Base-by-base conservation (phyloP, 2,329 filamentous ascomycete genomes). In the Beauveria sp. region DNA sequence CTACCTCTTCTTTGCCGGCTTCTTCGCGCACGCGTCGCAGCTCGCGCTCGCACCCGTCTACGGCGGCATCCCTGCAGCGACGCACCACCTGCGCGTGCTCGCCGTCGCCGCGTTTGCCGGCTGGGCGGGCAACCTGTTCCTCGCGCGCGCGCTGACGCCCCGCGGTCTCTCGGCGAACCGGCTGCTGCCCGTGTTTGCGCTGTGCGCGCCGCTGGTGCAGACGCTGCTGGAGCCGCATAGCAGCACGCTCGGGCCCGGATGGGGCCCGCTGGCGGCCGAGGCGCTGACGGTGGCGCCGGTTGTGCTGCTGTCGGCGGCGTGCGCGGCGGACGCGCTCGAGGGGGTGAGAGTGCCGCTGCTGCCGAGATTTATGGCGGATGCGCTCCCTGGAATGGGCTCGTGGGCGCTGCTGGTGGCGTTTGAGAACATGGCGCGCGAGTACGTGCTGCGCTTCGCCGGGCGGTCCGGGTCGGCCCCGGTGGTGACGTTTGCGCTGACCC, bases 21-120 rank as follows among this genome's bases (percentile, higher is more conserved):
- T 87, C 48, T 86, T 83, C 64, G 87, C 88, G 52, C 85, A 87
- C 65, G 83, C 88, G 62, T 93, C 90, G 1, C 85, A 91, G 70
- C 80, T 92, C 65, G 87, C 84, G 45, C 80, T 98, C 40, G 90
- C 91, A 22, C 95, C 95, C 2, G 89, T 96, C 12, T 98, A 96
- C 74, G 95, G 95, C 58, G 86, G 88, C 18, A 90, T 96, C 43
- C 90, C 93, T 1, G 80, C 91, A 1, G 82, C 84, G 1, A 79
- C 88, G 66, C 89, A 88, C 73, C 93, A 97, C 72, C 76, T 80
- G 57, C 83, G 83, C 70, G 81, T 86, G 64, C 77, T 91, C 65
- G 86, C 86, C 67, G 77, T 83, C 3, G 86, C 85, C 31, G 85
- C 86, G 64, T 87, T 92, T 64, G 73, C 86, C 18, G 91, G 91